These are phyloP conservation scores for Coffea eugenioides DNA, from an alignment of 257 asterid species.

Conservation along the genomic window DNA sequence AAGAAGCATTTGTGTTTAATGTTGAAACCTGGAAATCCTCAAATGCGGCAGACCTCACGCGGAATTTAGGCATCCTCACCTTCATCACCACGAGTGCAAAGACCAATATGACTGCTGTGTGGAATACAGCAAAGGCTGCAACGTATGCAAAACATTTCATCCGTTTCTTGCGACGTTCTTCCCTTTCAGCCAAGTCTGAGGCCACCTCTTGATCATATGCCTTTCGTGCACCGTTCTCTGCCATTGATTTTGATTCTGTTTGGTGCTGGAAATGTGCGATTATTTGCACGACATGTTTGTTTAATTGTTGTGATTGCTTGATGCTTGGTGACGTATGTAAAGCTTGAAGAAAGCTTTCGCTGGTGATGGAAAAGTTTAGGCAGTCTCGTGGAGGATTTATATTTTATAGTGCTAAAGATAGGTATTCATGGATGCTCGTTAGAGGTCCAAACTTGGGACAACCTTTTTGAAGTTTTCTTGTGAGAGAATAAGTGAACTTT, in stretches of 20 bases:
- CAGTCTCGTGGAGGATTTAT: not conserved
- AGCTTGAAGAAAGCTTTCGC: not conserved
- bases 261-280: not conserved
- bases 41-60: conserved; percentile 24
- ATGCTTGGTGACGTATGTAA: not conserved
- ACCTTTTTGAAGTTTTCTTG: not conserved
- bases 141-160: conserved; percentile 32
- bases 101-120: conserved; percentile 23
- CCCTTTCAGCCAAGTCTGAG: not conserved
- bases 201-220: conserved; percentile 12
- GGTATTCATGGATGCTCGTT: too few relatives aligned
- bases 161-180: conserved; percentile 32
- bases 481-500: not conserved
- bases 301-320: not conserved
- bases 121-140: conserved; percentile 31
- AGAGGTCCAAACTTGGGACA: too few relatives aligned
- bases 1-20: conserved; percentile 20
- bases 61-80: conserved; percentile 32
- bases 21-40: conserved; percentile 3
- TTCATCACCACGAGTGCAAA: conserved; percentile 36
- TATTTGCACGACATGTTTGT: not conserved
- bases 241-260: conserved; percentile 3
- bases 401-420: not conserved
- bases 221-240: too few relatives aligned
- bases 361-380: not conserved